Evolutionary conservation across 352 stramenopile species (phyloP), one percentile per base, ranked within the genome.

Genomic region (Phytophthora melonis): DNA sequence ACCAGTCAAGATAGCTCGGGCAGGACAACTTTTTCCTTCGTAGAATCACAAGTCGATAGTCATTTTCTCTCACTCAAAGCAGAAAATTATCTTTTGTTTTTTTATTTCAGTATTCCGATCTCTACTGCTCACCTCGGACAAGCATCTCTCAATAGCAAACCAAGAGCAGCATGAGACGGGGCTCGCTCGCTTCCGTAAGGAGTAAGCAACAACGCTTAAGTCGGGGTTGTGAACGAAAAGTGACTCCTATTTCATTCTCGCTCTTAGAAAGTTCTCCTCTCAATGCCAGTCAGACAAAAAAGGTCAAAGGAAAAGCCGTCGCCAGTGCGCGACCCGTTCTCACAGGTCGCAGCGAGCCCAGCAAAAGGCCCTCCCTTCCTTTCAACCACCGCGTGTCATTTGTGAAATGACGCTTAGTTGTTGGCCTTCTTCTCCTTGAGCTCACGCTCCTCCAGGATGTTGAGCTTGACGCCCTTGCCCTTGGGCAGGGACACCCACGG

Each of bases 381-480:
- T 56, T 52, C 50, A 69, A 60, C 70, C 64, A 72, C 52, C 27
- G 8, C 66, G 59, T 68, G 58, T 56, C 47, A 14, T 32, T 23
- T 41, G 58, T 11, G 0, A 49, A 34, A 34, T 19, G 34, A 71
- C 49, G 60, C 55, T 86, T 90, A 93, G 80, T 91, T 89, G 70
- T 88, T 85, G 71, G 80, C 78, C 72, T 83, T 81, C 80, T 93
- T 94, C 77, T 94, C 88, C 61, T 88, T 87, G 55, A 93, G 78
- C 66, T 82, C 81, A 56, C 86, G 86, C 91, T 99, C 93, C 85
- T 99, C 96, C 62, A 99, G 81, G 77, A 99, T 99, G 78, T 86
- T 98, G 78, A 99, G 97, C 96, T 99, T 99, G 87, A 99, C 91
- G 81, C 98, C 98, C 90, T 99, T 99, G 90, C 97, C 98, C 89